These are phyloP conservation scores for Termitomyces sp. DNA, from an alignment of 768 basidiomycete genomes.

Conservation along the genomic window DNA sequence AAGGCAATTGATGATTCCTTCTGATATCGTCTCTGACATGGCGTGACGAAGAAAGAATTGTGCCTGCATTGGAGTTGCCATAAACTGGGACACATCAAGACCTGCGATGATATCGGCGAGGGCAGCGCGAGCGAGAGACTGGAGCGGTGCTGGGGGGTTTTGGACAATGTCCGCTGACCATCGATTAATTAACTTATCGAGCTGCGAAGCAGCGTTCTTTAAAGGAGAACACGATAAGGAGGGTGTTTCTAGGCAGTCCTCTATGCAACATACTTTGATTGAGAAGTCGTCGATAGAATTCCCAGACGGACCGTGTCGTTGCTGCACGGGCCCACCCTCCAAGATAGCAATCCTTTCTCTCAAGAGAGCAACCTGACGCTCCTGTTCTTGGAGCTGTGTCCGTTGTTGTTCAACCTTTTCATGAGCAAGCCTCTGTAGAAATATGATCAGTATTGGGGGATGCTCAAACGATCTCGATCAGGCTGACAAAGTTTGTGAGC, in stretches of 20 bases:
- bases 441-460: background rate
- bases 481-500: conserved; percentile 72
- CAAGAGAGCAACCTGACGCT: conserved; percentile 73
- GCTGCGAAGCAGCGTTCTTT: conserved; percentile 76
- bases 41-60: conserved; percentile 81
- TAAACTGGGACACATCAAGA: conserved; percentile 40
- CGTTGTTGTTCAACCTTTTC: conserved; percentile 86
- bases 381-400: conserved; percentile 76
- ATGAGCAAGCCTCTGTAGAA: conserved; percentile 71
- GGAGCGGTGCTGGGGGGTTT: conserved; percentile 48
- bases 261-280: conserved; percentile 56
- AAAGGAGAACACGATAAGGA: conserved; percentile 5
- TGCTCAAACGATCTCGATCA: background rate
- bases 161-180: conserved; percentile 80
- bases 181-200: conserved; percentile 81
- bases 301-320: conserved; percentile 41
- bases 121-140: conserved; percentile 52
- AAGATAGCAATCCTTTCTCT: conserved; percentile 67
- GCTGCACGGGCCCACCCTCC: conserved; percentile 57
- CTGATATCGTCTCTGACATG: conserved; percentile 69
- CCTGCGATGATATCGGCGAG: conserved; percentile 54
- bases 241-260: background rate
- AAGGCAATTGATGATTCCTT: conserved; percentile 81
- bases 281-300: conserved; percentile 85
- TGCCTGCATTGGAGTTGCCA: conserved; percentile 62